phyloP scores from a whole-genome alignment of 192 early-diverging fungal species.

The Glomus cerebriforme region DNA sequence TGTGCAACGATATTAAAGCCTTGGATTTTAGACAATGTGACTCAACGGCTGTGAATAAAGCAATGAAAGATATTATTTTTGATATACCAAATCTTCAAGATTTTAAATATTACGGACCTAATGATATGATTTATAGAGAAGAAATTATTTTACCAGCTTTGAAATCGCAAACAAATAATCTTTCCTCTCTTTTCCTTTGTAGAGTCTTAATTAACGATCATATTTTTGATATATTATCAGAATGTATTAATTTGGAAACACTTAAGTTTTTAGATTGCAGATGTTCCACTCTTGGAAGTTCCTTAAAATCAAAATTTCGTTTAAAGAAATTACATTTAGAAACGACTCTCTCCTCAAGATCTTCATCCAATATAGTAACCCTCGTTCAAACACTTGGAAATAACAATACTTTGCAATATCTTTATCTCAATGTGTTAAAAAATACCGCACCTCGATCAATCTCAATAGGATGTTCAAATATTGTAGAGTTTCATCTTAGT shows the following conservation, averaged over 20 bases:
- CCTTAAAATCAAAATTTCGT: not conserved
- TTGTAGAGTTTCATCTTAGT: not conserved
- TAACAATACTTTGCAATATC: not conserved
- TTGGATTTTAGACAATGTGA: not conserved
- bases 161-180: not conserved
- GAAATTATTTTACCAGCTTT: not conserved
- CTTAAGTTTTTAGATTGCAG: not conserved
- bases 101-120: not conserved
- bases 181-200: not conserved
- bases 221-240: not conserved
- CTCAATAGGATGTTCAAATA: not conserved
- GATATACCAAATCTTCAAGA: not conserved
- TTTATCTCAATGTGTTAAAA: not conserved
- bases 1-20: not conserved
- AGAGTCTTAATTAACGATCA: not conserved
- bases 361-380: not conserved
- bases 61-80: not conserved
- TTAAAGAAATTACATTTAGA: not conserved
- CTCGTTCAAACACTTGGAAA: not conserved
- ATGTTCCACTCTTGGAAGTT: not conserved
- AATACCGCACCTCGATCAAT: not conserved
- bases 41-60: not conserved
- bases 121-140: not conserved
- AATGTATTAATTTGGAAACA: not conserved
- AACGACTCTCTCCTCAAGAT: not conserved